A percentile compares a stretch with the other conserved stretches of the same genome.
phyloP scores from a whole-genome alignment of 2,329 filamentous ascomycete species.

The Calonectria hawksworthii region DNA sequence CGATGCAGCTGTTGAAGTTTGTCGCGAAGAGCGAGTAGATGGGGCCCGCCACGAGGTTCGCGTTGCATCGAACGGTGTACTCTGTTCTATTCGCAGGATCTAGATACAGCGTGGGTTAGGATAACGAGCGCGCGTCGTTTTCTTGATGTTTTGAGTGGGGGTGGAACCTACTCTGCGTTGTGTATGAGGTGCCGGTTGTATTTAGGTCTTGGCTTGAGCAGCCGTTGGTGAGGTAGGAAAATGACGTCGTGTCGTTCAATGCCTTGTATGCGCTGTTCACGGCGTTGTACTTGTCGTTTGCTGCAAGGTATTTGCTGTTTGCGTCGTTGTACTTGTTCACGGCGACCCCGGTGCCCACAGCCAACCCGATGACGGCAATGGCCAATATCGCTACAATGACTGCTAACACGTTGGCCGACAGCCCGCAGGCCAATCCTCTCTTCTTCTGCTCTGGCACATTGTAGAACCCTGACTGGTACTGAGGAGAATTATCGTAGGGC shows the following conservation, averaged over 20 bases:
- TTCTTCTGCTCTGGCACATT: neutral
- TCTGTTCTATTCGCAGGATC: neutral
- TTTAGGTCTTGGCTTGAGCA: neutral
- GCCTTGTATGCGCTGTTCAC: neutral
- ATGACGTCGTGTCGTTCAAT: neutral
- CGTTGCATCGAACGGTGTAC: neutral
- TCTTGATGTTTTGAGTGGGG: too few species aligned
- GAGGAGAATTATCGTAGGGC: neutral
- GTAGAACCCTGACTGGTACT: neutral
- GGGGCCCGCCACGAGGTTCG: neutral
- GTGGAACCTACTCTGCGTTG: neutral
- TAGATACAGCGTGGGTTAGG: neutral
- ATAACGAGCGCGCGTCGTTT: too few species aligned
- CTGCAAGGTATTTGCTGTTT: neutral
- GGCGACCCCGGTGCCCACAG: neutral
- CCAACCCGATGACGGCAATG: neutral
- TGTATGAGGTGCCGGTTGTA: neutral
- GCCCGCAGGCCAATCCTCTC: neutral
- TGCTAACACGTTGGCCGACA: neutral
- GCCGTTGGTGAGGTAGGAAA: constrained; percentile 1
- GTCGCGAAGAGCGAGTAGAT: neutral
- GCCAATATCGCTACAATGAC: neutral
- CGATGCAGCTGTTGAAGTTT: constrained; percentile 10
- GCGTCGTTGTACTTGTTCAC: neutral
- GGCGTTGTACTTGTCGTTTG: neutral